Conservation (phyloP, 768 basidiomycete species). For the Leucocoprinus leucothites region DNA sequence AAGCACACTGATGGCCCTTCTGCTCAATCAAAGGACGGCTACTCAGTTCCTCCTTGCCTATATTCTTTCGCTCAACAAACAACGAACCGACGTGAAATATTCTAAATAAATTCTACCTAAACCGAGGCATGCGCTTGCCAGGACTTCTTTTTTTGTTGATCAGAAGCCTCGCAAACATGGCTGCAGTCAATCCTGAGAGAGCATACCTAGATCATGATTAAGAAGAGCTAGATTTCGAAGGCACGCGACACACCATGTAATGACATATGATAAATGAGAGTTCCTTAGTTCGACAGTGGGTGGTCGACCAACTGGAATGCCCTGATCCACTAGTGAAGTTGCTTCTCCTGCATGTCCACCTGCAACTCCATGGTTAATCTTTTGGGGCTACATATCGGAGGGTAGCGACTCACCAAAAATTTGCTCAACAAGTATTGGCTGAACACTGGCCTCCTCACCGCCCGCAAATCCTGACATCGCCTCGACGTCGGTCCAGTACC, state of each 20-base stretch:
- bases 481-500: slow-evolving; percentile 90
- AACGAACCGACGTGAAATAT: not conserved
- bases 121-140: slow-evolving; percentile 58
- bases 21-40: too few relatives aligned
- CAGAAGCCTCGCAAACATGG: slow-evolving; percentile 76
- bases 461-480: slow-evolving; percentile 79
- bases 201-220: slow-evolving; percentile 66
- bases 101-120: slow-evolving; percentile 25
- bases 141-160: slow-evolving; percentile 48
- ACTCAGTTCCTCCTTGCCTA: too few relatives aligned
- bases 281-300: slow-evolving; percentile 88
- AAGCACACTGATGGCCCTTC: not conserved
- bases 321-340: slow-evolving; percentile 52
- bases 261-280: slow-evolving; percentile 90
- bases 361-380: slow-evolving; percentile 27
- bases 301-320: slow-evolving; percentile 81
- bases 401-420: slow-evolving; percentile 70
- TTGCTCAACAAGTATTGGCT: slow-evolving; percentile 88
- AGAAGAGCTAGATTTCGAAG: not conserved
- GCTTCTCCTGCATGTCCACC: slow-evolving; percentile 86
- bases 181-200: slow-evolving; percentile 76
- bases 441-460: slow-evolving; percentile 67
- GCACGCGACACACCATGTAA: slow-evolving; percentile 71
- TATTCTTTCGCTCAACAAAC: too few relatives aligned
- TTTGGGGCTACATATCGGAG: not conserved